Evolutionary conservation across 2,329 filamentous ascomycete species (phyloP).

Genomic region (Conoideocrella luteorostrata): DNA sequence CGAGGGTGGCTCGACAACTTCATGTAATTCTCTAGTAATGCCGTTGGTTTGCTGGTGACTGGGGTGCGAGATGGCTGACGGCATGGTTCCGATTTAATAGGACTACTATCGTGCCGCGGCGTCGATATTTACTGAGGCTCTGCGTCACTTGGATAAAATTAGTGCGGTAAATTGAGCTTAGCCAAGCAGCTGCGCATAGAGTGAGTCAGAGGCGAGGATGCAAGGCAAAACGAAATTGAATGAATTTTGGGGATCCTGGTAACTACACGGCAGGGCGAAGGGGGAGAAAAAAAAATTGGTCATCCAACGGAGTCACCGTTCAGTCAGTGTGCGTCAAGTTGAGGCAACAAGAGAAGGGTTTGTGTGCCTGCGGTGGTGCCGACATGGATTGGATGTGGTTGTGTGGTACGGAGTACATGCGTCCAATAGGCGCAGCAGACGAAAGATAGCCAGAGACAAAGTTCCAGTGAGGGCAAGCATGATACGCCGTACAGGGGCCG

Average conservation of each 20-base stretch:
- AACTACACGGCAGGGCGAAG: no score
- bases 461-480: no score
- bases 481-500: no score
- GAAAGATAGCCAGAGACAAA: no score
- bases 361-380: no score
- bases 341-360: not conserved
- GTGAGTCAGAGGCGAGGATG: constrained; percentile 2
- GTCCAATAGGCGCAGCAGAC: no score
- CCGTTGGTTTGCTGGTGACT: not conserved
- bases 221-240: not conserved
- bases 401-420: not conserved
- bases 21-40: not conserved
- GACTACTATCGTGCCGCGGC: no score
- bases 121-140: no score
- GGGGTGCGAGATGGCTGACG: constrained; percentile 1
- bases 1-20: not conserved
- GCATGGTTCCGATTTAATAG: constrained; percentile 6
- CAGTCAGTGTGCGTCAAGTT: not conserved
- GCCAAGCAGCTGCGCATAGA: not conserved
- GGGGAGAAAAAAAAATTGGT: not conserved
- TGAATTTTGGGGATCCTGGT: not conserved
- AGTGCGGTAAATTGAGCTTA: not conserved
- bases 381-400: no score
- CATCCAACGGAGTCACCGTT: not conserved
- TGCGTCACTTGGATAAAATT: not conserved